Conservation (phyloP, 192 early-diverging fungal species). For the Haplosporangium gracile region DNA sequence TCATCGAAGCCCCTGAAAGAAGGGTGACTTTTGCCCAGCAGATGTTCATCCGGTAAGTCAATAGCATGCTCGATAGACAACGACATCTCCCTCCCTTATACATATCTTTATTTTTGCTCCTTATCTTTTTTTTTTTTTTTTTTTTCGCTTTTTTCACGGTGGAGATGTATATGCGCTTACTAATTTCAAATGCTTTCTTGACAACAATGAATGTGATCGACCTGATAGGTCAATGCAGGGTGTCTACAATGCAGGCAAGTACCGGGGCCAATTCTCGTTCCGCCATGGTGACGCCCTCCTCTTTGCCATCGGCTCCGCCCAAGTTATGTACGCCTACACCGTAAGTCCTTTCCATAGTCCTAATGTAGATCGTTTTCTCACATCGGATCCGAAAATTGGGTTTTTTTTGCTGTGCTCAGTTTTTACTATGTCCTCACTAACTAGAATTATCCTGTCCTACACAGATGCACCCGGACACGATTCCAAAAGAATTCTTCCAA, state of each 20-base stretch:
- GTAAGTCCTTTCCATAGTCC: conserved; percentile 46
- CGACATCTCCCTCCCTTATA: background rate
- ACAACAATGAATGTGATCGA: background rate
- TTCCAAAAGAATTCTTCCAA: conserved; percentile 66
- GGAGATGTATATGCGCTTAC: conserved; percentile 21
- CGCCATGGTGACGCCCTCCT: conserved; percentile 68
- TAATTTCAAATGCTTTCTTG: conserved; percentile 17
- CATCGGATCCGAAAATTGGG: background rate
- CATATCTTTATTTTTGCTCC: background rate
- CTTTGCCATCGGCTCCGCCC: conserved; percentile 65
- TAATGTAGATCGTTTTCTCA: background rate
- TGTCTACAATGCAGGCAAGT: conserved; percentile 65
- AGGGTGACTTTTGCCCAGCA: conserved; percentile 70
- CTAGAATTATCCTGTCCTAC: background rate
- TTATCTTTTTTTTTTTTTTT: background rate
- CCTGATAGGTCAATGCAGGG: conserved; percentile 62
- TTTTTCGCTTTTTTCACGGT: background rate
- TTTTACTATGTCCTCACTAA: background rate
- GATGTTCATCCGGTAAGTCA: conserved; percentile 65
- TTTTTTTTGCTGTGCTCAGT: background rate
- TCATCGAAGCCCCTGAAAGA: conserved; percentile 67
- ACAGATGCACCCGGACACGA: conserved; percentile 70
- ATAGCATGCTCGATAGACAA: background rate
- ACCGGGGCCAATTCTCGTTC: conserved; percentile 65
- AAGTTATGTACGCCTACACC: conserved; percentile 70